Conservation (phyloP, 2,329 filamentous ascomycete genomes). For the Pseudocercospora cruenta region DNA sequence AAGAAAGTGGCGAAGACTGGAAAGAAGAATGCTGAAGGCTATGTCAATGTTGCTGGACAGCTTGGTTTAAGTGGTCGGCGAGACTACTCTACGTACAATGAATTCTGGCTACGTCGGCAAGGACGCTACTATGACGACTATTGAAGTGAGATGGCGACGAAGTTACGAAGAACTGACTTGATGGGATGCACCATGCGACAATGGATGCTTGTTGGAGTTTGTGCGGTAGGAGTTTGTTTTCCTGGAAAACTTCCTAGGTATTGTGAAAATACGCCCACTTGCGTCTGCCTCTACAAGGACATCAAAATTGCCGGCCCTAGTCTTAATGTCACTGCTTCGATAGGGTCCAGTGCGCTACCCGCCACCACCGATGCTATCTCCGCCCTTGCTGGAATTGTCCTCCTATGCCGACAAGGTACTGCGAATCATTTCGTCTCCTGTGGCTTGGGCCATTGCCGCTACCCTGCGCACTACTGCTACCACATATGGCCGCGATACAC, state of each 20-base stretch:
- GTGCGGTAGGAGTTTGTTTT: neutral
- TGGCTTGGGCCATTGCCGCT: too few species aligned
- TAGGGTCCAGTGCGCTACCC: neutral
- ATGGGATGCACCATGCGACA: neutral
- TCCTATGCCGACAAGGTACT: neutral
- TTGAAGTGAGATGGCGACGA: neutral
- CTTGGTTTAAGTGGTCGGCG: slow-evolving; percentile 34
- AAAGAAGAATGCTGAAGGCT: slow-evolving; percentile 34
- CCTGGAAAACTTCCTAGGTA: neutral
- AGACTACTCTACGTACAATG: slow-evolving; percentile 39
- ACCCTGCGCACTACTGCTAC: too few species aligned
- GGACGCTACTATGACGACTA: neutral
- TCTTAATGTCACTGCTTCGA: neutral
- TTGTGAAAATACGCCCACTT: neutral
- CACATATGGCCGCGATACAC: neutral
- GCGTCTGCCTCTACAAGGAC: neutral
- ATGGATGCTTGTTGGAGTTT: neutral
- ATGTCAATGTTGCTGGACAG: slow-evolving; percentile 39
- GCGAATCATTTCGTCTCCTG: too few species aligned
- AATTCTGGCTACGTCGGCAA: slow-evolving; percentile 30
- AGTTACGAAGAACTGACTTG: neutral
- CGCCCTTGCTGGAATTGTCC: neutral
- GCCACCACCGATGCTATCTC: neutral
- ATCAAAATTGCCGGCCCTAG: neutral
- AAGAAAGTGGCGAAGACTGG: slow-evolving; percentile 32